A percentile compares a stretch with the other conserved stretches of the same genome.
Evolutionary conservation across 1,284 basidiomycete genomes (phyloP).

Genomic region (Rhizopogon parksii): DNA sequence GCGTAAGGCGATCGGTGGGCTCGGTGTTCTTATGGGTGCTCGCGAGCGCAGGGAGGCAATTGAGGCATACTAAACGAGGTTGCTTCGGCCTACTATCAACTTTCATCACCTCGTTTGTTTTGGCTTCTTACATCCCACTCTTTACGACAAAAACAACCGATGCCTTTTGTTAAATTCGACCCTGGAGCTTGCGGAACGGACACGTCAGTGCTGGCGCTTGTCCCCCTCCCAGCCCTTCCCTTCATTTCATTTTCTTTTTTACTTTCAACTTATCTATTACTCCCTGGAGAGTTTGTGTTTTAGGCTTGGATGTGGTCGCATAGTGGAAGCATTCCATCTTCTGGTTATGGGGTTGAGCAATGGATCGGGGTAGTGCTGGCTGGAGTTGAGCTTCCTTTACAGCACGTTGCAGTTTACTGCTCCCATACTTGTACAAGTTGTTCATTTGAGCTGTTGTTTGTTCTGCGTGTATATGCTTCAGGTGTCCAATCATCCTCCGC

Average conservation of each 20-base stretch:
- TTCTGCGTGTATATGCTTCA: not conserved
- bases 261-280: conserved; percentile 5
- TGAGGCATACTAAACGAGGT: conserved; percentile 45
- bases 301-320: not conserved
- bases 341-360: not conserved
- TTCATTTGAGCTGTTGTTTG: not conserved
- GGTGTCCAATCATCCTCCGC: too few relatives aligned
- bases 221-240: not conserved
- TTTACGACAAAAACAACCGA: conserved; percentile 12
- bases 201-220: conserved; percentile 6
- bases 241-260: not conserved
- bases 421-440: conserved; percentile 1
- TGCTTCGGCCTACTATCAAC: conserved; percentile 1
- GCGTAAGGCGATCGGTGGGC: conserved; percentile 72
- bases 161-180: conserved; percentile 1
- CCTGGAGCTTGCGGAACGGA: conserved; percentile 7
- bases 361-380: not conserved
- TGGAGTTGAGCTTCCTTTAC: not conserved
- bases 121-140: conserved; percentile 18
- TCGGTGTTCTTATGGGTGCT: conserved; percentile 66
- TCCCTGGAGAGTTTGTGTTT: not conserved
- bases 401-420: not conserved
- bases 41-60: conserved; percentile 62
- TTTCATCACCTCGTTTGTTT: conserved; percentile 8
- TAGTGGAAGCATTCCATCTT: not conserved